Base-by-base conservation (phyloP, 352 stramenopile genomes). In the Peronospora belbahrii region DNA sequence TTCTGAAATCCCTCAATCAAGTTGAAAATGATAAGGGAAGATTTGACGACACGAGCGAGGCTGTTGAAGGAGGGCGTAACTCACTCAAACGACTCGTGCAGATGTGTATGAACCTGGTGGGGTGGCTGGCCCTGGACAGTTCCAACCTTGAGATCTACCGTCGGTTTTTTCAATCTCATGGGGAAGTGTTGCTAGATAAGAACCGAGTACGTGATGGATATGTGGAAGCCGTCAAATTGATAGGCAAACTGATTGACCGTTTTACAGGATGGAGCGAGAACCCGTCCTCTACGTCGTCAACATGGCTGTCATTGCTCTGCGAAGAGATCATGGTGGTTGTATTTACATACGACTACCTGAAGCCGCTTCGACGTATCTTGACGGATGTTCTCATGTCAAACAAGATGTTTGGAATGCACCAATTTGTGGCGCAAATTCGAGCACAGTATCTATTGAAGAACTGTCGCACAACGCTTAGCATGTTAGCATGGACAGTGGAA, bases 341-440 rank as follows among this genome's bases (percentile, higher is more conserved):
- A 15, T 72, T 75, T 38, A 58, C 70, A 37, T 52, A 57, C 42
- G 51, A 70, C 7, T 24, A 50, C 5, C 48, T 72, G 14, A 57
- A 62, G 42, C 41, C 44, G 8, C 41, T 75, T 19, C 65, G 62
- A 17, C 37, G 53, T 7, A 32, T 46, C 0, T 17, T 75, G 22
- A 39, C 72, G 27, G 50, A 42, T 7, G 41, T 70, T 8, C 50
- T 72, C 6, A 48, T 48, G 4, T 48, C 62, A 3, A 68, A 56
- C 19, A 51, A 25, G 2, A 70, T 75, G 65, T 53, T 62, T 14
- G 62, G 65, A 2, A 55, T 75, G 40, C 53, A 67, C 13, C 28
- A 57, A 6, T 72, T 67, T 24, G 62, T 70, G 23, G 62, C 65
- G 3, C 65, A 75, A 20, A 48, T 65, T 7, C 58, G 65, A 49